These are phyloP conservation scores for Kodamaea fukazawae DNA, from an alignment of 805 yeast genomes.

Conservation along the genomic window DNA sequence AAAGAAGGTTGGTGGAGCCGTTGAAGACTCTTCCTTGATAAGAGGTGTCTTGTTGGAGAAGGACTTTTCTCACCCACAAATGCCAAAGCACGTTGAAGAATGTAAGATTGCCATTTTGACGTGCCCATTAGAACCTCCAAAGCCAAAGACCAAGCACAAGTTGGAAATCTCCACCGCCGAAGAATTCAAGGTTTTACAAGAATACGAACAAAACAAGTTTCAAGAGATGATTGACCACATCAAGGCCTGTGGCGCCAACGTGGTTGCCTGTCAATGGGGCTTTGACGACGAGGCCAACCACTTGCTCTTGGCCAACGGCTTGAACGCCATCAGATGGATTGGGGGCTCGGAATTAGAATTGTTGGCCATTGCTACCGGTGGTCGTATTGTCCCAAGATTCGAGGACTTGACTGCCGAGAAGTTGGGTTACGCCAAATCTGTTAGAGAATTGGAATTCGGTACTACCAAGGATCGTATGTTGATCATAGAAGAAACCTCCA, in stretches of 20 bases:
- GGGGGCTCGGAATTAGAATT: conserved; percentile 96
- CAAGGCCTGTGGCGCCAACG: conserved; percentile 88
- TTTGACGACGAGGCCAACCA: conserved; percentile 99
- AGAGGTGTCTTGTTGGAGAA: conserved; percentile 93
- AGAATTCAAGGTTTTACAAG: conserved; percentile 87
- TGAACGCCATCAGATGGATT: conserved; percentile 98
- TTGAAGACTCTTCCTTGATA: conserved; percentile 80
- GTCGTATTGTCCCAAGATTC: conserved; percentile 95
- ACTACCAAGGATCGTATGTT: conserved; percentile 96
- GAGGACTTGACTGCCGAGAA: conserved; percentile 83
- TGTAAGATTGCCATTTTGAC: conserved; percentile 93
- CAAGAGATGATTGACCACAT: conserved; percentile 85
- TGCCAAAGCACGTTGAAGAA: conserved; percentile 78
- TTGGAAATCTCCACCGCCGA: conserved; percentile 90
- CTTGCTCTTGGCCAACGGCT: conserved; percentile 75
- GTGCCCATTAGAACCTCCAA: conserved; percentile 99
- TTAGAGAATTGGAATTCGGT: conserved; percentile 89
- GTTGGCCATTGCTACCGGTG: conserved; percentile 95
- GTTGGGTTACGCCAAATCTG: conserved; percentile 83
- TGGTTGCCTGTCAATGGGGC: conserved; percentile 99
- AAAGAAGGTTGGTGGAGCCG: conserved; percentile 92
- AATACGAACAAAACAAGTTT: conserved; percentile 88
- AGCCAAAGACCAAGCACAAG: conserved; percentile 98
- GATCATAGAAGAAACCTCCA: conserved; percentile 85
- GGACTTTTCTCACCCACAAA: conserved; percentile 97